phyloP scores from a whole-genome alignment of 2,329 filamentous ascomycete species.

The Metarhizium anisopliae region DNA sequence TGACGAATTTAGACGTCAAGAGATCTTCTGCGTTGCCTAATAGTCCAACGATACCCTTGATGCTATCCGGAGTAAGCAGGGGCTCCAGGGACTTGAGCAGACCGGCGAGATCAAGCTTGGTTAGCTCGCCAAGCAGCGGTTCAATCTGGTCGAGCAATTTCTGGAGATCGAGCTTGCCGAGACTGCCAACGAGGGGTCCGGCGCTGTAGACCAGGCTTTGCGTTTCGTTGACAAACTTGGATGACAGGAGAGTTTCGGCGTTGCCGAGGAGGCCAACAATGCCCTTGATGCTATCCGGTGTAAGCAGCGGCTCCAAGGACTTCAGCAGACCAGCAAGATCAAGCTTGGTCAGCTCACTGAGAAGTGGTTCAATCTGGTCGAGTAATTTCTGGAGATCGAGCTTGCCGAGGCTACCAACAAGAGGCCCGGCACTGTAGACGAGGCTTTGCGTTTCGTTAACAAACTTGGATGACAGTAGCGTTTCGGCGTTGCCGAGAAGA shows the following conservation, averaged over 20 bases:
- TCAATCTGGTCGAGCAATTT: conserved; percentile 21
- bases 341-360: conserved; percentile 18
- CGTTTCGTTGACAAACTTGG: conserved; percentile 22
- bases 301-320: conserved; percentile 20
- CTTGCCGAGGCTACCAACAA: conserved; percentile 23
- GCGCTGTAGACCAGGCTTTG: conserved; percentile 17
- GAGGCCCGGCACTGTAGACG: conserved; percentile 18
- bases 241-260: conserved; percentile 19
- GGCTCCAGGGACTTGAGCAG: conserved; percentile 19
- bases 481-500: conserved; percentile 22
- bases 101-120: conserved; percentile 22
- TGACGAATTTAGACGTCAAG: too few species aligned
- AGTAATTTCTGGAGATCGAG: conserved; percentile 22
- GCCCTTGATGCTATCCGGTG: conserved; percentile 20
- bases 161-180: conserved; percentile 25
- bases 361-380: conserved; percentile 23
- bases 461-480: conserved; percentile 20
- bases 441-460: conserved; percentile 21
- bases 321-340: conserved; percentile 21
- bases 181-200: conserved; percentile 21
- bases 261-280: conserved; percentile 20
- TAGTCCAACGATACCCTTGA: conserved; percentile 12
- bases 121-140: conserved; percentile 19
- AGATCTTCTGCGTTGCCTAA: too few species aligned
- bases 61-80: conserved; percentile 20